Conservation (phyloP, 2,329 filamentous ascomycete species). For the Graphilbum ipis-grandicollis region DNA sequence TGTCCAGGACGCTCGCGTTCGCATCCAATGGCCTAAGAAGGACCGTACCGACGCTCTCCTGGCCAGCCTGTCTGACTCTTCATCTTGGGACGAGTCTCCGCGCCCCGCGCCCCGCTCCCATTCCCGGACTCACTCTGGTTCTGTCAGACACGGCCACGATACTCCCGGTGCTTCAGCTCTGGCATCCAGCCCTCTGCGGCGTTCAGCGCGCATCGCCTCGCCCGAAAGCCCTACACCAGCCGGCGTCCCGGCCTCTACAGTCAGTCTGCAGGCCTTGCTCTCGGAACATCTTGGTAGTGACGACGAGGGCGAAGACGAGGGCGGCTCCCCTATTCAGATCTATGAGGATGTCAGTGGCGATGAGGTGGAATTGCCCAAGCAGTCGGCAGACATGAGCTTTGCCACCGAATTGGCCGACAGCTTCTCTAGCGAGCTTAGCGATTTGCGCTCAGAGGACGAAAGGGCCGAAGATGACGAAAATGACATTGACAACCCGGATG, state of each 20-base stretch:
- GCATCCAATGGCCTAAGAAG: slow-evolving; percentile 67
- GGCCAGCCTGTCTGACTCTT: slow-evolving; percentile 45
- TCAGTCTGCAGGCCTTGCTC: slow-evolving; percentile 26
- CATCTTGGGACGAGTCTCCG: slow-evolving; percentile 52
- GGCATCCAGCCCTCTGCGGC: slow-evolving; percentile 43
- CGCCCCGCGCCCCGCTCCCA: too few species aligned
- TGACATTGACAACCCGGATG: slow-evolving; percentile 43
- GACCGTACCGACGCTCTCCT: slow-evolving; percentile 20
- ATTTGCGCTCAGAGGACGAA: slow-evolving; percentile 34
- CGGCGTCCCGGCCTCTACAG: slow-evolving; percentile 21
- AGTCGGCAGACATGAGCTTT: slow-evolving; percentile 23
- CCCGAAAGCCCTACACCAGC: slow-evolving; percentile 51
- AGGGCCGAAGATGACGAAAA: slow-evolving; percentile 47
- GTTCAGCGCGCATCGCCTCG: slow-evolving; percentile 43
- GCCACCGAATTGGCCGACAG: slow-evolving; percentile 31
- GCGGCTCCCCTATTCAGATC: slow-evolving; percentile 37
- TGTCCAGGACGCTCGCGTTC: slow-evolving; percentile 78
- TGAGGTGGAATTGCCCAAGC: slow-evolving; percentile 27
- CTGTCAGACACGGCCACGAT: slow-evolving; percentile 6
- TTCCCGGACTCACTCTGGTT: too few species aligned
- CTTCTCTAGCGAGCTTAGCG: slow-evolving; percentile 40
- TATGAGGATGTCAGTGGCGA: slow-evolving; percentile 55
- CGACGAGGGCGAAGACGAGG: slow-evolving; percentile 13
- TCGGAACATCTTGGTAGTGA: slow-evolving; percentile 15
- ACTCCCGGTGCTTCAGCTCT: slow-evolving; percentile 18